Conservation (phyloP, 768 basidiomycete genomes). For the Kwoniella dejecticola region DNA sequence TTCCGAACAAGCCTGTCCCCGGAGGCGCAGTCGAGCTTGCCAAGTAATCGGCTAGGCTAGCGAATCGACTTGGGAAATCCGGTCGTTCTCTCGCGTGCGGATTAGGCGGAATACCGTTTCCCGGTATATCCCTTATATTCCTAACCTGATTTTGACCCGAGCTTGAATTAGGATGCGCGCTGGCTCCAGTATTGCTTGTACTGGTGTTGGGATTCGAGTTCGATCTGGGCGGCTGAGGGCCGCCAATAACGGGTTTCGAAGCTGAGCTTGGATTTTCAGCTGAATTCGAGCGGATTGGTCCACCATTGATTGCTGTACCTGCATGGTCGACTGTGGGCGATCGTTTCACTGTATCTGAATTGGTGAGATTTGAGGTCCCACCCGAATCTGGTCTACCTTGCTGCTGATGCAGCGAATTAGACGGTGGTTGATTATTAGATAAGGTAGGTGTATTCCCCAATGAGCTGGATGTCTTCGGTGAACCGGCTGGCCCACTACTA, state of each 20-base stretch:
- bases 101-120: not conserved
- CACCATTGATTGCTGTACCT: not conserved
- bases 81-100: not conserved
- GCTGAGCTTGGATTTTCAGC: not conserved
- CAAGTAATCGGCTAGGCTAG: slow-evolving; percentile 33
- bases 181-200: not conserved
- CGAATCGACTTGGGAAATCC: slow-evolving; percentile 14
- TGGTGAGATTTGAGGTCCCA: not conserved
- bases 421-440: not conserved
- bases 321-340: not conserved
- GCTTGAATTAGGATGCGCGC: not conserved
- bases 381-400: not conserved
- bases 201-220: slow-evolving; percentile 1
- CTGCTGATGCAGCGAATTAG: not conserved
- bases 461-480: slow-evolving; percentile 11
- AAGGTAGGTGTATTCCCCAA: slow-evolving; percentile 6
- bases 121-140: not conserved
- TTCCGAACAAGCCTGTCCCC: slow-evolving; percentile 18
- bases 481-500: not conserved
- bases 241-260: not conserved
- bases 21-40: slow-evolving; percentile 6
- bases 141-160: not conserved
- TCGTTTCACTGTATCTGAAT: not conserved
- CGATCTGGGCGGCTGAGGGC: not conserved
- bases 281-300: slow-evolving; percentile 5